Evolutionary conservation across 768 basidiomycete genomes (phyloP).

Genomic region (Naganishia randhawae): DNA sequence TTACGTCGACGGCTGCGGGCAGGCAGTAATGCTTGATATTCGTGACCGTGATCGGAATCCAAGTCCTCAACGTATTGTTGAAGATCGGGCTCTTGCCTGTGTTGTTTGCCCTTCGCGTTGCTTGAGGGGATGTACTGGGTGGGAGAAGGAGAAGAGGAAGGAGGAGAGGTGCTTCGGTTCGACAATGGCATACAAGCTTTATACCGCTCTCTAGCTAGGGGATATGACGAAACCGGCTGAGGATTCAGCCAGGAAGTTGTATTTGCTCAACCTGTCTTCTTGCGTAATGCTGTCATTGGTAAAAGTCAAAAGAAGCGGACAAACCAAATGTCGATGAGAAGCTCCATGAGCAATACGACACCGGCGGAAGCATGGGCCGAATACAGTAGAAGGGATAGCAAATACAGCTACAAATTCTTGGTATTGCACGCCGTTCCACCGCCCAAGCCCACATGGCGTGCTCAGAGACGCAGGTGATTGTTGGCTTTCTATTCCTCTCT

Average conservation of each 20-base stretch:
- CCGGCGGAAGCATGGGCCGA: too few relatives aligned
- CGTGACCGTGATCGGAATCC: conserved; percentile 8
- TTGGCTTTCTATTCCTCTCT: too few relatives aligned
- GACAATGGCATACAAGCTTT: neutral
- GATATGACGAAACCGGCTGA: neutral
- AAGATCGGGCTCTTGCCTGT: neutral
- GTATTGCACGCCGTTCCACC: neutral
- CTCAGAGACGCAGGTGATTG: too few relatives aligned
- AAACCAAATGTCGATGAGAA: too few relatives aligned
- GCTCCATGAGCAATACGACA: too few relatives aligned
- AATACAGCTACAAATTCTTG: too few relatives aligned
- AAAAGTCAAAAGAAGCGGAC: too few relatives aligned
- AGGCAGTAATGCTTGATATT: neutral
- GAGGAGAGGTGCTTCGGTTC: neutral
- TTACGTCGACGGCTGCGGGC: too few relatives aligned
- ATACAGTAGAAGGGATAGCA: too few relatives aligned
- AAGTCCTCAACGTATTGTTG: conserved; percentile 13
- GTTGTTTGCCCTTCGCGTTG: conserved; percentile 6
- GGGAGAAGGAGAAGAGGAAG: neutral
- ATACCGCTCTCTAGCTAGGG: too few relatives aligned
- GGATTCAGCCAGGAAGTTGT: neutral
- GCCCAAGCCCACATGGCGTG: neutral
- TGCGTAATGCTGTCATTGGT: neutral
- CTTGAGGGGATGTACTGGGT: neutral
- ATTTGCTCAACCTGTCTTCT: neutral